Base-by-base conservation (phyloP, 1,139 yeast species). In the Waltiozyma sp. region DNA sequence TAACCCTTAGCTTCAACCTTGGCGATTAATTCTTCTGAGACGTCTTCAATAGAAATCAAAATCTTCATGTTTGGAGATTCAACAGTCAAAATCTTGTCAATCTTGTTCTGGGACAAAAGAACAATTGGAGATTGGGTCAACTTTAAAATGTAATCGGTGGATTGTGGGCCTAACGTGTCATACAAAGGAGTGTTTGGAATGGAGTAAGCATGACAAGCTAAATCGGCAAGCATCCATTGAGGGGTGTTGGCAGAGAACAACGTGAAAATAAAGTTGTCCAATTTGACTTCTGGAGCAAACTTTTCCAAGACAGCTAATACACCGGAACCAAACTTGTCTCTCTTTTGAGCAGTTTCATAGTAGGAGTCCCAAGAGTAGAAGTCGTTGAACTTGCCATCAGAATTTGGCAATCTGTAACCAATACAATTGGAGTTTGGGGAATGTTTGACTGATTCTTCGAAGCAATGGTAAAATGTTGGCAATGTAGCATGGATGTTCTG, bases 171-270 rank as follows among this genome's bases (percentile, higher is more conserved):
- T 53, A 69, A 58, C 4, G 72, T 68, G 43, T 68, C 68, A 47
- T 69, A 69, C 39, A 69, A 56, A 4, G 73, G 68, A 15, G 72
- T 68, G 50, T 61, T 65, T 42, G 68, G 59, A 37, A 69, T 52
- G 13, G 66, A 59, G 50, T 62, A 65, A 1, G 64, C 59, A 16
- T 60, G 55, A 46, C 69, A 63, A 1, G 71, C 71, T 53, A 68
- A 53, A 50, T 69, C 73, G 36, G 54, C 45, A 24, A 57, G 44
- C 37, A 58, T 54, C 62, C 62, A 57, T 40, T 58, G 61, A 11
- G 58, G 58, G 33, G 53, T 56, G 44, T 58, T 58, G 2, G 59
- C 58, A 19, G 57, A 50, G 47, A 54, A 58, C 39, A 58, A 40
- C 0, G 61, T 53, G 39, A 58, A 38, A 21, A 58, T 46, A 33